A percentile compares a stretch with the other conserved stretches of the same genome.
Evolutionary conservation across 768 basidiomycete genomes (phyloP).

Genomic region (Podaxis mareebaensis): DNA sequence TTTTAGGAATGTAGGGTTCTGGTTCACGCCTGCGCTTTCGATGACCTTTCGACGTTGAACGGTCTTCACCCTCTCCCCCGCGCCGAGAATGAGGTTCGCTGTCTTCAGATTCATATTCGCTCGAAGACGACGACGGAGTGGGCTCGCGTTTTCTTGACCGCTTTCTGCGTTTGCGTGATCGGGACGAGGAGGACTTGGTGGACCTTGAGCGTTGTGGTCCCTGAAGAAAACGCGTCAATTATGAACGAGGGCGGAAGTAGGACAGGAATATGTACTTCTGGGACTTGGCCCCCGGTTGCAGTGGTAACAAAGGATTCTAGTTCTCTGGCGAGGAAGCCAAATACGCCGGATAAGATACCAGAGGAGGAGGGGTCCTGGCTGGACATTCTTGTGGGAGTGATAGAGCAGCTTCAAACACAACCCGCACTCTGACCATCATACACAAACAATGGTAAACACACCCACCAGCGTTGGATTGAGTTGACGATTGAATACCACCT

Average conservation of each 20-base stretch:
- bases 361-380: constrained; percentile 19
- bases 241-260: background rate
- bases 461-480: too few relatives aligned
- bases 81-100: background rate
- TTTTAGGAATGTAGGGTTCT: background rate
- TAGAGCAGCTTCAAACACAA: background rate
- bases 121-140: constrained; percentile 6
- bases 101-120: constrained; percentile 6
- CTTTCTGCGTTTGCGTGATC: constrained; percentile 17
- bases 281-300: constrained; percentile 47
- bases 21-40: constrained; percentile 12
- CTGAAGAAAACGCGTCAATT: constrained; percentile 8
- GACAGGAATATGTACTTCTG: constrained; percentile 17
- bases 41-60: background rate
- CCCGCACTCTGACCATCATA: background rate
- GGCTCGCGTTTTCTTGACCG: constrained; percentile 5
- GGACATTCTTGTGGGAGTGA: constrained; percentile 2
- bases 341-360: constrained; percentile 62
- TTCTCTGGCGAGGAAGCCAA: constrained; percentile 71
- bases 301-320: constrained; percentile 68
- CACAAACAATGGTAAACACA: constrained; percentile 9
- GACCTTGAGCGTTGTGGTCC: background rate
- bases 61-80: background rate
- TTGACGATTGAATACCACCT: too few relatives aligned
- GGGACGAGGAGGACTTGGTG: constrained; percentile 18